Evolutionary conservation across 2,329 filamentous ascomycete species (phyloP).

Genomic region (Alternaria longipes): DNA sequence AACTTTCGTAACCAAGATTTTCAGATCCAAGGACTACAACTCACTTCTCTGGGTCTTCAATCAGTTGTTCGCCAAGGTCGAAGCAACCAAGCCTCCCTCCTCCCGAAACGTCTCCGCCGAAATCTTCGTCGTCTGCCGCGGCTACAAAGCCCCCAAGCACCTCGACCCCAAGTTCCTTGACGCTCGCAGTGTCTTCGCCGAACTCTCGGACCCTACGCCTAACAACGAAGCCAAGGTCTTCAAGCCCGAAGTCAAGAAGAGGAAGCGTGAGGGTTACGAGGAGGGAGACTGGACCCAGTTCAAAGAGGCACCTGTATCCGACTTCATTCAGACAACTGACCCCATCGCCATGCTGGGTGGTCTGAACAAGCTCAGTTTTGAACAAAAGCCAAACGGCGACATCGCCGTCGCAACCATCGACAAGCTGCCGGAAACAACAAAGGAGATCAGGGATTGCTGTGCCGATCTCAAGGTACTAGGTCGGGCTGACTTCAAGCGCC

Average conservation of each 20-base stretch:
- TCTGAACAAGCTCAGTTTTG: slow-evolving; percentile 84
- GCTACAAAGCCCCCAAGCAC: slow-evolving; percentile 92
- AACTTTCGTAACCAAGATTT: slow-evolving; percentile 96
- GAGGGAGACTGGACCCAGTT: slow-evolving; percentile 94
- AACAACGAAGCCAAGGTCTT: slow-evolving; percentile 99
- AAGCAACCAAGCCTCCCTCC: slow-evolving; percentile 96
- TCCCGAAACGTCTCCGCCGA: slow-evolving; percentile 96
- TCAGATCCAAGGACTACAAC: slow-evolving; percentile 97
- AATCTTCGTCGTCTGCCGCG: slow-evolving; percentile 96
- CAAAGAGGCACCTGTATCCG: slow-evolving; percentile 86
- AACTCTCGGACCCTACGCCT: slow-evolving; percentile 82
- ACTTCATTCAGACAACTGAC: slow-evolving; percentile 93
- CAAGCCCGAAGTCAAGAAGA: slow-evolving; percentile 96
- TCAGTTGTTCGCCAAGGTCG: slow-evolving; percentile 92
- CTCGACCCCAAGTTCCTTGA: slow-evolving; percentile 94
- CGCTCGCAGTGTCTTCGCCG: slow-evolving; percentile 87
- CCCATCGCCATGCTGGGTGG: slow-evolving; percentile 91
- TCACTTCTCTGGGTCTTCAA: slow-evolving; percentile 96
- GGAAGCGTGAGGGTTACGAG: slow-evolving; percentile 97
- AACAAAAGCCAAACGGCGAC: slow-evolving; percentile 78
- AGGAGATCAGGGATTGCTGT: slow-evolving; percentile 70
- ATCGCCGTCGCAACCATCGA: slow-evolving; percentile 86
- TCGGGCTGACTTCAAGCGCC: slow-evolving; percentile 89
- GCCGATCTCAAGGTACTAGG: slow-evolving; percentile 84
- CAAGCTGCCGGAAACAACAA: slow-evolving; percentile 74